A percentile compares a stretch with the other conserved stretches of the same genome.
Conservation (phyloP, 2,329 filamentous ascomycete genomes). For the Colletotrichum gigasporum region DNA sequence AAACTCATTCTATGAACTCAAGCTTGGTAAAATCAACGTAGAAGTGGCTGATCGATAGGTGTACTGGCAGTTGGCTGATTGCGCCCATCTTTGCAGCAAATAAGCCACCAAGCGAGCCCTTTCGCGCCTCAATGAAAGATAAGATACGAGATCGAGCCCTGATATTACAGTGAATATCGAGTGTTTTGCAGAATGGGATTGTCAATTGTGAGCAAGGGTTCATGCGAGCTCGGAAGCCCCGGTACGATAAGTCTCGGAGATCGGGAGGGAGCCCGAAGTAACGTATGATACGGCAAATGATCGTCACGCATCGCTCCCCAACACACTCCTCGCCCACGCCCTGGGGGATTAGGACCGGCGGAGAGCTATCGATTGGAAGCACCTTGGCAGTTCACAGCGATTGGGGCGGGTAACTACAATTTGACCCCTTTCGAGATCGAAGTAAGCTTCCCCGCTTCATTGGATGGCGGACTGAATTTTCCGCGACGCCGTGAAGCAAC, state of each 20-base stretch:
- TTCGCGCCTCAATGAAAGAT: too few relatives aligned
- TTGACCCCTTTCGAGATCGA: not conserved
- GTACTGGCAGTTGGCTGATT: too few relatives aligned
- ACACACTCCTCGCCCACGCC: too few relatives aligned
- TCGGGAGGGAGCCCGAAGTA: not conserved
- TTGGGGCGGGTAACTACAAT: not conserved
- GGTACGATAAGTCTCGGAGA: not conserved
- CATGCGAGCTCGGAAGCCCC: not conserved
- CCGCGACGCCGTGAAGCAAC: not conserved
- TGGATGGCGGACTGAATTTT: not conserved
- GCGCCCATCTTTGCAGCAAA: too few relatives aligned
- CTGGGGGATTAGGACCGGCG: not conserved
- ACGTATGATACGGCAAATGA: conserved; percentile 4
- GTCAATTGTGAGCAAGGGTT: not conserved
- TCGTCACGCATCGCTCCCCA: not conserved
- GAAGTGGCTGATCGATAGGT: too few relatives aligned
- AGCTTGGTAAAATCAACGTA: too few relatives aligned
- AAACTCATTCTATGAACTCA: too few relatives aligned
- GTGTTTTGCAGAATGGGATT: not conserved
- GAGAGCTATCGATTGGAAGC: too few relatives aligned
- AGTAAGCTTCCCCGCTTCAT: not conserved
- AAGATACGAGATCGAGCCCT: too few relatives aligned
- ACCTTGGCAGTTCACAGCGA: not conserved
- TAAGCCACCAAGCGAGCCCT: too few relatives aligned
- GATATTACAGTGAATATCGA: too few relatives aligned